Base-by-base conservation (phyloP, 257 asterid genomes). In the Cruciata laevipes region DNA sequence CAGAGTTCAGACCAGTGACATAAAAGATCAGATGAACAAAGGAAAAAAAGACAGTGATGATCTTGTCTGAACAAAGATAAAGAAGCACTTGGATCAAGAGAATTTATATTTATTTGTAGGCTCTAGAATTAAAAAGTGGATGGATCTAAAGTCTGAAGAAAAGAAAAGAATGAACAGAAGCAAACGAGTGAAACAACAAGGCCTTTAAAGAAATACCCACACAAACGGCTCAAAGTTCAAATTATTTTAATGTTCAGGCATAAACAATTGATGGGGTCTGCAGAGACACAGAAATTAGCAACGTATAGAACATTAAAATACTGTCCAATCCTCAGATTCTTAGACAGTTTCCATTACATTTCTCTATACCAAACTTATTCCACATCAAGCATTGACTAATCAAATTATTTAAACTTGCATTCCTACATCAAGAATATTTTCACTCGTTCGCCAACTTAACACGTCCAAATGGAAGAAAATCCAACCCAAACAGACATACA, bases 71-170 rank as follows among this genome's bases (percentile, higher is more conserved):
- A 76, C 56, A 51, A 77, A 77, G 80, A 21, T 73, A 69, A 82
- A 83, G 51, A 85, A 84, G 78, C 83, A 63, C 89, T 66, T 68
- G n/a, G 67, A 79, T 66, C 40, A 68, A 68, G 58, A 70, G 77
- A 58, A 74, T 75, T 66, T 73, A 76, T 78, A 84, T 86, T 77
- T 65, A 65, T 74, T 78, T 61, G 75, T 68, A 68, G 42, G 66
- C 61, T 71, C 64, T 57, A 69, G 67, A 21, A 63, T 30, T 38
- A 62, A 73, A 73, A 84, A 72, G 77, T 74, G 32, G 64, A 47
- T 47, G 79, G 71, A 60, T 69, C 63, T 67, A 77, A 73, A 55
- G 33, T 76, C 21, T 3, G 79, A 77, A 69, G 74, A 69, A 75
- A 76, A 37, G 37, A 73, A 66, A 60, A 66, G 69, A 40, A 66